These are phyloP conservation scores for Curvularia spicifera DNA, from an alignment of 2,329 filamentous ascomycete species.

Conservation along the genomic window DNA sequence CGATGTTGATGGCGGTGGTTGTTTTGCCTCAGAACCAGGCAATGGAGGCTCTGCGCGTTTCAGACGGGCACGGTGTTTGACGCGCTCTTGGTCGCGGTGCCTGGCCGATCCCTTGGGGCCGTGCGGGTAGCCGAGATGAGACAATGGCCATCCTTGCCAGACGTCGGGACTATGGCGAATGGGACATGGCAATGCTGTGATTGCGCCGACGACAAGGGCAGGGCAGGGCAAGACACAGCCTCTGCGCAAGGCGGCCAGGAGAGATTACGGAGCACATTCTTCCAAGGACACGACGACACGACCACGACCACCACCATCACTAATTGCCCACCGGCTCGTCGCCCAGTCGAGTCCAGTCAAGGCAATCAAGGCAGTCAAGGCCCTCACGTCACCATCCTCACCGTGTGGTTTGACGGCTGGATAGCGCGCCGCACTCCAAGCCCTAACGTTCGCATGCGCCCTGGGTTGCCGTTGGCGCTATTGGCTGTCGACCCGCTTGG, in stretches of 20 bases:
- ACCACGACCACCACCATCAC: no score
- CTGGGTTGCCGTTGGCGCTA: constrained; percentile 12
- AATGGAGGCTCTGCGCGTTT: constrained; percentile 15
- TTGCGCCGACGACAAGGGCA: constrained; percentile 8
- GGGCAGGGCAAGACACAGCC: constrained; percentile 2
- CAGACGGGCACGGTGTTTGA: constrained; percentile 8
- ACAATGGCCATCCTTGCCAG: constrained; percentile 10
- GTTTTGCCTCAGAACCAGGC: constrained; percentile 13
- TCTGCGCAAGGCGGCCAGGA: background rate
- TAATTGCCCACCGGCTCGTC: background rate
- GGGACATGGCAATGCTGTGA: constrained; percentile 1
- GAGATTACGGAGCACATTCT: no score
- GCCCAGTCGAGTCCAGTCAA: no score
- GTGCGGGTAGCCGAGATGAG: constrained; percentile 18
- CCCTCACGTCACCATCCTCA: background rate
- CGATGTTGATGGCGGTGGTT: background rate
- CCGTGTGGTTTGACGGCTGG: constrained; percentile 7
- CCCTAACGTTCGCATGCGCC: constrained; percentile 21
- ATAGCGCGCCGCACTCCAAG: constrained; percentile 17
- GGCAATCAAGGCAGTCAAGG: no score
- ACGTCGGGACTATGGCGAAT: constrained; percentile 6
- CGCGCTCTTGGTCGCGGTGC: background rate
- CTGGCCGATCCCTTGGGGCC: constrained; percentile 7
- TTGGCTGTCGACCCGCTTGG: constrained; percentile 25
- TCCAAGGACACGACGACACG: no score